Evolutionary conservation across 306 rosid genomes (phyloP).

Genomic region (Trifolium repens): DNA sequence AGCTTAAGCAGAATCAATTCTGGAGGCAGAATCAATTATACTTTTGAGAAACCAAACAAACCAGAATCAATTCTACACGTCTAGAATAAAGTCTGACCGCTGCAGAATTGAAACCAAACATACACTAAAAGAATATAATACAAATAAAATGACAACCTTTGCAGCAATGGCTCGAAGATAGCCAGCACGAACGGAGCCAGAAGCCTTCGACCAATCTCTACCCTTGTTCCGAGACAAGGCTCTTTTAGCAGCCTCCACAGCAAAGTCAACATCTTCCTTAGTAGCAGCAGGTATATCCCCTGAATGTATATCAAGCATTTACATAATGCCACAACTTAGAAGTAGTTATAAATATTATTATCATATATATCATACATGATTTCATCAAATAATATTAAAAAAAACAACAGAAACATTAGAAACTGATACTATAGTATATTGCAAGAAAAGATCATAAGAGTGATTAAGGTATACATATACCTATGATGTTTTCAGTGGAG

Average conservation of each 20-base stretch:
- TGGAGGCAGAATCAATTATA: too few relatives aligned
- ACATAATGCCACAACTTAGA: background rate
- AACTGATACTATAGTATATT: too few relatives aligned
- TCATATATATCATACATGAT: too few relatives aligned
- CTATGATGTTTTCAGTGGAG: conserved; percentile 67
- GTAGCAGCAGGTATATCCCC: conserved; percentile 91
- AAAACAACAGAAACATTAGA: too few relatives aligned
- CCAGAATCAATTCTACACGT: too few relatives aligned
- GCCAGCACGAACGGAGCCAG: conserved; percentile 82
- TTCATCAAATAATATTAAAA: too few relatives aligned
- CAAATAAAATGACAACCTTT: conserved; percentile 44
- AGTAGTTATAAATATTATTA: background rate
- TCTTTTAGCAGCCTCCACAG: conserved; percentile 78
- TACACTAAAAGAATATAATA: background rate
- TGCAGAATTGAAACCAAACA: background rate
- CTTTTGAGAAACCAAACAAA: too few relatives aligned
- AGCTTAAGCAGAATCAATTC: too few relatives aligned
- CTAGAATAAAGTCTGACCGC: too few relatives aligned
- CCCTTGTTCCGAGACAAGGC: conserved; percentile 80
- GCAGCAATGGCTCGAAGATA: conserved; percentile 92
- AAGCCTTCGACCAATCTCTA: conserved; percentile 72
- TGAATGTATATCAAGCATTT: conserved; percentile 17
- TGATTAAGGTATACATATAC: conserved; percentile 18
- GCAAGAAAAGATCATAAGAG: too few relatives aligned
- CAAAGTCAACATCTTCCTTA: conserved; percentile 84